phyloP scores from a whole-genome alignment of 78 protist species.

The Bodo saltans region DNA sequence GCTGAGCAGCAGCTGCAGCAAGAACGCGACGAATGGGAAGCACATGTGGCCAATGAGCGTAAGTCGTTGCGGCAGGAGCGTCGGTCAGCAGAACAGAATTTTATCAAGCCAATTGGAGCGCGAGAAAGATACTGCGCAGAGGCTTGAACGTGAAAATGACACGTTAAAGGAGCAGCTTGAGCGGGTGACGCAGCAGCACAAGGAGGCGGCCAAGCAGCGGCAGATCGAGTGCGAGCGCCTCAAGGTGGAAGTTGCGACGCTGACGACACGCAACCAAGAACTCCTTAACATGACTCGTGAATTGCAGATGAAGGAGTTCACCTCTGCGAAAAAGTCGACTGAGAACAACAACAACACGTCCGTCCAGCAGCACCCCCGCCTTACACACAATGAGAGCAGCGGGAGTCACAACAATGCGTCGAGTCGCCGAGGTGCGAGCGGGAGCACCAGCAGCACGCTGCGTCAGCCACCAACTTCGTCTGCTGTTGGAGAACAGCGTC shows the following conservation, averaged over 20 bases:
- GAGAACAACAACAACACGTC: neutral
- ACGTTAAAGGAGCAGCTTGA: no score
- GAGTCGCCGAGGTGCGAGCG: neutral
- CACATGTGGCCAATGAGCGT: neutral
- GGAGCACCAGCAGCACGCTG: neutral
- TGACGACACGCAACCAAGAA: neutral
- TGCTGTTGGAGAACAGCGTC: neutral
- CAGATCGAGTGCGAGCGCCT: constrained; percentile 20
- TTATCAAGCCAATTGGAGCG: no score
- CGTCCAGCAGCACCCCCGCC: neutral
- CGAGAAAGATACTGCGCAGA: no score
- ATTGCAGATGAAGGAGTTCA: neutral
- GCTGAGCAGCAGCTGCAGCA: neutral
- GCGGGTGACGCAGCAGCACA: neutral
- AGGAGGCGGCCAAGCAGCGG: neutral
- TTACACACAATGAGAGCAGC: neutral
- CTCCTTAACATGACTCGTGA: neutral
- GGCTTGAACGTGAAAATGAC: no score
- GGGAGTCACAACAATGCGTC: neutral
- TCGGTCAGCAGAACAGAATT: neutral
- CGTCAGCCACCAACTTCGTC: neutral
- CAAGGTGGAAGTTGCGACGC: neutral
- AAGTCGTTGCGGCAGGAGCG: neutral
- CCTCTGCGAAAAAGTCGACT: neutral
- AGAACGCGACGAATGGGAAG: neutral